Evolutionary conservation across 192 early-diverging fungal genomes (phyloP), one percentile per base, ranked within the genome.

Genomic region (Backusella tarrabulga): DNA sequence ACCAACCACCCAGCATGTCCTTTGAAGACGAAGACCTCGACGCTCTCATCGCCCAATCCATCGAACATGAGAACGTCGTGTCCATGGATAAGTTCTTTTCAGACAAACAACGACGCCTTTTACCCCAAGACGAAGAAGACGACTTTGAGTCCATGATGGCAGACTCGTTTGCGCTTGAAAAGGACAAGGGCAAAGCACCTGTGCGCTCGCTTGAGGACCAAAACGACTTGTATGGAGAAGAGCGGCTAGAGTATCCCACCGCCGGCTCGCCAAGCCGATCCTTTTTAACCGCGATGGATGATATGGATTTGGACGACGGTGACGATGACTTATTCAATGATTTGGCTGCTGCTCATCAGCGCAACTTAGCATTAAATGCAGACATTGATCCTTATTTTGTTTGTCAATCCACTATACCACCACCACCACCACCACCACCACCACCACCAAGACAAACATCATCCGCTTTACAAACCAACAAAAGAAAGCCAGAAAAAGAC

Each of bases 261-360:
- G 6, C 15, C 23, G 40, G n/a, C 2, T 44, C 69, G 44, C 21
- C 41, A 14, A 36, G 40, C 19, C 14, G 42, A 41, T 32, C 71
- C 0, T 42, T 72, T 17, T 15, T 72, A 6, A 19, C 41, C 7
- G 41, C 52, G 3, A 44, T 75, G 63, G 74, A 75, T 44, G 40
- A 26, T 44, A 75, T 75, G 74, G 74, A 68, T 21, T 50, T 75
- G 34, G 63, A 67, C 2, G 74, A 46, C 19, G 4, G 15, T 21
- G 56, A 74, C 26, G 38, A 40, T 60, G 26, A 34, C 41, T 70
- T 70, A 40, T 36, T 40, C 21, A 35, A 70, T 9, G 34, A 70
- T 23, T 40, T 36, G 68, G 14, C 19, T 26, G n/a, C 68, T 41
- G 68, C 35, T 2, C 68, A 70, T 14, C 40, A 23, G 15, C 11